Conservation (phyloP, 768 basidiomycete genomes). For the Phallus indusiatus region DNA sequence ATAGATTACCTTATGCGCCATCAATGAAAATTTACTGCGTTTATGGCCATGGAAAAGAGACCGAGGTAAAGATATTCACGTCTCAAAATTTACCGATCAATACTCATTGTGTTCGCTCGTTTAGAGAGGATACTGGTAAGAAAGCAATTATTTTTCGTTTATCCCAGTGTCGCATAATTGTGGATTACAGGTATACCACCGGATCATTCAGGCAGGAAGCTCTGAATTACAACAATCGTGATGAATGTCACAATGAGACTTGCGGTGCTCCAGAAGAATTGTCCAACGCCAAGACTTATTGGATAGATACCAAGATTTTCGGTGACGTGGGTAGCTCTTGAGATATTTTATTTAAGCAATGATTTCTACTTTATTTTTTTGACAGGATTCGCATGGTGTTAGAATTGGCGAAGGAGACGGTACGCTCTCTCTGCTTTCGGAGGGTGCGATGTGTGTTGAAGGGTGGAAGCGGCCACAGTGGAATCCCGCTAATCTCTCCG, state of each 20-base stretch:
- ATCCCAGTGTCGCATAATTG: background rate
- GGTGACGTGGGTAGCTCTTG: background rate
- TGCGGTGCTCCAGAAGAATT: constrained; percentile 40
- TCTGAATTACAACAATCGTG: background rate
- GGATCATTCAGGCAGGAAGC: constrained; percentile 42
- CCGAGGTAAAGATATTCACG: constrained; percentile 49
- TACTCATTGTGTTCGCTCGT: constrained; percentile 6
- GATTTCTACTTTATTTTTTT: background rate
- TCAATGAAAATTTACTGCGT: constrained; percentile 88
- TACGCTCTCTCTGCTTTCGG: constrained; percentile 74
- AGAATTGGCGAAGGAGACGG: constrained; percentile 95
- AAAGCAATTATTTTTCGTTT: background rate
- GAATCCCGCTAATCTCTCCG: constrained; percentile 85
- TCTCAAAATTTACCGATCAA: background rate
- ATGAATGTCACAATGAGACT: constrained; percentile 16
- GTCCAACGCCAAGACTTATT: constrained; percentile 48
- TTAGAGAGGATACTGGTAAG: constrained; percentile 79
- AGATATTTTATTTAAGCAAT: background rate
- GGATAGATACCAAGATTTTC: constrained; percentile 61
- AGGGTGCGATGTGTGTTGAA: constrained; percentile 95
- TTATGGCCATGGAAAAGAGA: constrained; percentile 94
- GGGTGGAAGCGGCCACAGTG: constrained; percentile 85
- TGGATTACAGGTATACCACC: constrained; percentile 51
- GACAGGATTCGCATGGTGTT: constrained; percentile 56
- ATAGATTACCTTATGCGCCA: constrained; percentile 78